Evolutionary conservation across 23 red algal species (phyloP).

Genomic region (Gracilaria gracilis): DNA sequence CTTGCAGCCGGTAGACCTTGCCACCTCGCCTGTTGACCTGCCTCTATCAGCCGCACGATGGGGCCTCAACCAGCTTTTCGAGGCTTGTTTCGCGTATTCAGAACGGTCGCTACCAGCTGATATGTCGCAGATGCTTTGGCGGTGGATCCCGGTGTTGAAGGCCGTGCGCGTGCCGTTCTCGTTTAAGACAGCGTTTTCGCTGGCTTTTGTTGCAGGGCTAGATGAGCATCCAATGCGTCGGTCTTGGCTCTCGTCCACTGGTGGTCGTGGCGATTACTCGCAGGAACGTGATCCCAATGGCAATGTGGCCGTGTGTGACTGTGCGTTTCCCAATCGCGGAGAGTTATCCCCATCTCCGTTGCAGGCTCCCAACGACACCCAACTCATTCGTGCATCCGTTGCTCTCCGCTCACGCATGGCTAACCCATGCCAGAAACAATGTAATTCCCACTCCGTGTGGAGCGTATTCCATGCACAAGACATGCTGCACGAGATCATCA

Average conservation of each 20-base stretch:
- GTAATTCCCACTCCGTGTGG: conserved; percentile 21
- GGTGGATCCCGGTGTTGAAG: conserved; percentile 15
- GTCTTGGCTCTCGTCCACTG: conserved; percentile 10
- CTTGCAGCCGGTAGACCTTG: conserved; percentile 15
- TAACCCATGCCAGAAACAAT: conserved; percentile 8
- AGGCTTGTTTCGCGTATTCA: conserved; percentile 19
- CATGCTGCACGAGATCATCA: conserved; percentile 20
- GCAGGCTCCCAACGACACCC: conserved; percentile 3
- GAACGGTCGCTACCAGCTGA: background rate
- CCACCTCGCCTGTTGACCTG: background rate
- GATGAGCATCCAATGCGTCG: conserved; percentile 23
- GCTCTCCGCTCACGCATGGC: background rate
- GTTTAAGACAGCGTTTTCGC: conserved; percentile 17
- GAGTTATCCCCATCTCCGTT: background rate
- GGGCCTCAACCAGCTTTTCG: conserved; percentile 39
- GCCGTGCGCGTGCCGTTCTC: conserved; percentile 8
- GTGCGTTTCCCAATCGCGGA: background rate
- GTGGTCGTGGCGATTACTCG: conserved; percentile 10
- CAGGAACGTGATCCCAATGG: background rate
- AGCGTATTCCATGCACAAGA: conserved; percentile 25
- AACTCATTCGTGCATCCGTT: conserved; percentile 10
- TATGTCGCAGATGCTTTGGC: conserved; percentile 21
- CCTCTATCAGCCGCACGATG: conserved; percentile 17
- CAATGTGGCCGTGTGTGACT: conserved; percentile 3
- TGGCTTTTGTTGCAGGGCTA: conserved; percentile 9